phyloP scores from a whole-genome alignment of 805 yeast genomes.

The Candida silvicultrix region DNA sequence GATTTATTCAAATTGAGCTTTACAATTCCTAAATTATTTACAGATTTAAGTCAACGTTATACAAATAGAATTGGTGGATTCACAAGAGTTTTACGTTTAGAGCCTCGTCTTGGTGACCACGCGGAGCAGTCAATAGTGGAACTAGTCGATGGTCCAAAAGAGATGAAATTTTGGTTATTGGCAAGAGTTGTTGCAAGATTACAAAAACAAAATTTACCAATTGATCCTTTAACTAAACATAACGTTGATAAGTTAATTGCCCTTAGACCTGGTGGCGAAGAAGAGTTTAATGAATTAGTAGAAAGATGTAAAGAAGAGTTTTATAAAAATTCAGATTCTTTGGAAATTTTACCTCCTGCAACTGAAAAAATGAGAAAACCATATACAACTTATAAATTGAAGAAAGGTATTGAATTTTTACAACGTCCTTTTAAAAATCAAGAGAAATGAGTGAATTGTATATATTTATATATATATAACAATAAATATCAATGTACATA shows the following conservation, averaged over 20 bases:
- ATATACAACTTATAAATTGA: conserved; percentile 1
- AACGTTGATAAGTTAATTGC: conserved; percentile 48
- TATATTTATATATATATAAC: too few species aligned
- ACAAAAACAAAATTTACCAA: conserved; percentile 50
- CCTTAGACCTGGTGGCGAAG: conserved; percentile 43
- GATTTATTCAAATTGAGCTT: conserved; percentile 41
- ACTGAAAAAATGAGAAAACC: conserved; percentile 10
- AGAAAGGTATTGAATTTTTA: conserved; percentile 12
- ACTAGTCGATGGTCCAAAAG: conserved; percentile 69
- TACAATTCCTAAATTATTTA: conserved; percentile 58
- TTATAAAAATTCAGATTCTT: conserved; percentile 21
- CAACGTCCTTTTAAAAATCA: conserved; percentile 16
- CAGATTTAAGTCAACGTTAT: conserved; percentile 61
- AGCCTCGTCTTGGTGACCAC: conserved; percentile 82
- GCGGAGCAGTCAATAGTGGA: conserved; percentile 89
- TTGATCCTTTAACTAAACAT: conserved; percentile 46
- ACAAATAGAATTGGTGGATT: conserved; percentile 66
- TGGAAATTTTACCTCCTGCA: conserved; percentile 14
- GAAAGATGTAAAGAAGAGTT: conserved; percentile 44
- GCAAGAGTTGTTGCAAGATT: conserved; percentile 85
- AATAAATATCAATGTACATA: background rate
- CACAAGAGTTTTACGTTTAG: conserved; percentile 78
- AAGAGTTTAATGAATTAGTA: conserved; percentile 55
- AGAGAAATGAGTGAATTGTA: too few species aligned
- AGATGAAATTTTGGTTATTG: conserved; percentile 66